Base-by-base conservation (phyloP, 2,329 filamentous ascomycete species). In the Botryotinia convoluta region DNA sequence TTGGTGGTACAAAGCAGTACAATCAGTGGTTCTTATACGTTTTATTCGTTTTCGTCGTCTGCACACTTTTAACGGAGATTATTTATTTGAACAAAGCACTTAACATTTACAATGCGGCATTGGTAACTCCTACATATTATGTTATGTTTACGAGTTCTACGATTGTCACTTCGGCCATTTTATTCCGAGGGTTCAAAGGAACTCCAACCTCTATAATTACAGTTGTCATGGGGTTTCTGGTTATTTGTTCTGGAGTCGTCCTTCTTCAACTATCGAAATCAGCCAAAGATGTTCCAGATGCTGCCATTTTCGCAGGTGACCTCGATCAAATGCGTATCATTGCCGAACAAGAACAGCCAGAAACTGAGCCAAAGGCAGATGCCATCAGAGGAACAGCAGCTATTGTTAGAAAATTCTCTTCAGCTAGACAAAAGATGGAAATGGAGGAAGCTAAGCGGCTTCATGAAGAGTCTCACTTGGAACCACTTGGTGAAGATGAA, bases 21-120 rank as follows among this genome's bases (percentile, higher is more conserved):
- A 97, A 98, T 82, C 90, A 98, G 81, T 98, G 95, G 95, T 99
- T 99, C 81, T 84, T 97, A 57, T 99, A 97, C 83, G 91, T 98
- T 8, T 84, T 98, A 45, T 85, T 98, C 72, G 93, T 95, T 8
- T 98, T 99, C 83, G 94, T 98, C 70, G 87, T 98, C 76, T 84
- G 85, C n/a, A 98, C 96, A 0, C 85, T 99, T 18, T 78, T 98
- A 78, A 97, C 94, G 0, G 96, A 98, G 83, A 98, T 99, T 76
- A 91, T 98, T 77, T 99, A 92, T 81, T 86, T 99, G 60, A 99
- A 99, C 82, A 99, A 99, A 98, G 96, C 96, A 9, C 87, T 98
- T 73, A 98, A 99, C 80, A 84, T 99, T 68, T 98, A 95, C 86
- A 98, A 99, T 80, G 96, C 96, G 54, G 95, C 96, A 12, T 88